Evolutionary conservation across 2,329 filamentous ascomycete species (phyloP).

Genomic region (Colletotrichum phormii): DNA sequence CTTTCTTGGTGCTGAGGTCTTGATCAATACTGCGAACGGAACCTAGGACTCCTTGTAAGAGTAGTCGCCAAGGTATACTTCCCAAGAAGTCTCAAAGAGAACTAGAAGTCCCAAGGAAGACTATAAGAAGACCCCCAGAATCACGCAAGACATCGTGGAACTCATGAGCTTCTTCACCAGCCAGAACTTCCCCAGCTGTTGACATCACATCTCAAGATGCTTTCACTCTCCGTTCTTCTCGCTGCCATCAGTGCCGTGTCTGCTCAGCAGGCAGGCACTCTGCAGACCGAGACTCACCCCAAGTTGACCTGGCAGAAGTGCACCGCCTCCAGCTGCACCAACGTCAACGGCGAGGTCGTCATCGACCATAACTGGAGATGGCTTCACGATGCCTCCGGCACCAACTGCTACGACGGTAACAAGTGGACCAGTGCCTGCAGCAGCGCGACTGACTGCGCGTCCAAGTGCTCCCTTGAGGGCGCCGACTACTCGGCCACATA

Average conservation of each 20-base stretch:
- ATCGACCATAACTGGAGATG: conserved; percentile 73
- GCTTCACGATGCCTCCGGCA: conserved; percentile 59
- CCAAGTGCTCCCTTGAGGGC: conserved; percentile 65
- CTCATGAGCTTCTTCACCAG: neutral
- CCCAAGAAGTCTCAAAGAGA: too few species aligned
- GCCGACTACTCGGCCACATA: conserved; percentile 64
- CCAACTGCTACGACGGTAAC: conserved; percentile 69
- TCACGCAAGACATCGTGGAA: neutral
- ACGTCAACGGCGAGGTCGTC: conserved; percentile 61
- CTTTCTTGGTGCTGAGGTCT: neutral
- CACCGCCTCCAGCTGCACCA: conserved; percentile 62
- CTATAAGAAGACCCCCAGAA: neutral
- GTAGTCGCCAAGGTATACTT: neutral
- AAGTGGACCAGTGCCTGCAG: conserved; percentile 54
- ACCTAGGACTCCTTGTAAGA: neutral
- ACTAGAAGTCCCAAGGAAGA: neutral
- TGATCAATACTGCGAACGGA: neutral
- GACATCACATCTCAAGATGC: conserved; percentile 5
- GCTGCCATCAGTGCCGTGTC: conserved; percentile 41
- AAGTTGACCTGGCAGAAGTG: conserved; percentile 65
- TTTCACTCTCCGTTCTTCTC: conserved; percentile 51
- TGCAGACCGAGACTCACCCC: conserved; percentile 64
- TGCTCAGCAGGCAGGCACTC: conserved; percentile 64
- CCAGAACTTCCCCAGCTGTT: neutral
- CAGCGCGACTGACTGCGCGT: conserved; percentile 56